Evolutionary conservation across 2,329 filamentous ascomycete species (phyloP).

Genomic region (Fusarium sp.): DNA sequence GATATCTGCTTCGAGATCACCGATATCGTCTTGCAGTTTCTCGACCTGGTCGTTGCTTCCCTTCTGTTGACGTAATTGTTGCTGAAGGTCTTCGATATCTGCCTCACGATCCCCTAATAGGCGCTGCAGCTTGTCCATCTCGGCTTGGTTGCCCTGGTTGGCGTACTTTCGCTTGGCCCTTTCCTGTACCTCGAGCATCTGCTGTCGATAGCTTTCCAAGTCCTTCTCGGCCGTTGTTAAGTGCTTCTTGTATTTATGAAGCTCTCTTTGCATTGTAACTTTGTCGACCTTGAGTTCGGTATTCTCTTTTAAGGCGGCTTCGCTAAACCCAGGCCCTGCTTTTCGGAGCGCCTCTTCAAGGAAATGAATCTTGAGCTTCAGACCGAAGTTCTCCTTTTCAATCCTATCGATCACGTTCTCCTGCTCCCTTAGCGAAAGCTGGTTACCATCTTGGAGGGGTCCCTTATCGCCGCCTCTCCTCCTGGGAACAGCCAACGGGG

Average conservation of each 20-base stretch:
- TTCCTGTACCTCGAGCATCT: constrained; percentile 85
- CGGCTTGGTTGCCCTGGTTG: constrained; percentile 74
- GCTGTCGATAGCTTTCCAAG: constrained; percentile 83
- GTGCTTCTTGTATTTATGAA: constrained; percentile 87
- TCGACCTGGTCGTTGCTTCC: constrained; percentile 70
- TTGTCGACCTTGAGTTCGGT: constrained; percentile 95
- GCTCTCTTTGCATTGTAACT: constrained; percentile 87
- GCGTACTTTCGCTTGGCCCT: constrained; percentile 81
- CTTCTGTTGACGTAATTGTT: constrained; percentile 68
- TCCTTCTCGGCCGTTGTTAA: constrained; percentile 86
- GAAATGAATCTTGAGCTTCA: constrained; percentile 98
- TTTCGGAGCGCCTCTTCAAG: constrained; percentile 91
- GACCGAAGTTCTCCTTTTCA: constrained; percentile 97
- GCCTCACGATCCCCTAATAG: constrained; percentile 68
- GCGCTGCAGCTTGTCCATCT: constrained; percentile 69
- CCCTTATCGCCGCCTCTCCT: constrained; percentile 72
- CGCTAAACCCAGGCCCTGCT: constrained; percentile 88
- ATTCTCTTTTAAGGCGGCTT: constrained; percentile 91
- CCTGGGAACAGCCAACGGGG: constrained; percentile 79
- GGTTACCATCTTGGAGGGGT: constrained; percentile 85
- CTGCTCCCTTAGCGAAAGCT: constrained; percentile 91
- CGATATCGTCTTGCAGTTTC: constrained; percentile 78
- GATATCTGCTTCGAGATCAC: constrained; percentile 79
- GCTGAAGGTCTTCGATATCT: constrained; percentile 70
- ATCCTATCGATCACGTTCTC: constrained; percentile 96